Evolutionary conservation across 106 monocot genomes (phyloP), one percentile per base, ranked within the genome.

Genomic region (Gastrodia elata): DNA sequence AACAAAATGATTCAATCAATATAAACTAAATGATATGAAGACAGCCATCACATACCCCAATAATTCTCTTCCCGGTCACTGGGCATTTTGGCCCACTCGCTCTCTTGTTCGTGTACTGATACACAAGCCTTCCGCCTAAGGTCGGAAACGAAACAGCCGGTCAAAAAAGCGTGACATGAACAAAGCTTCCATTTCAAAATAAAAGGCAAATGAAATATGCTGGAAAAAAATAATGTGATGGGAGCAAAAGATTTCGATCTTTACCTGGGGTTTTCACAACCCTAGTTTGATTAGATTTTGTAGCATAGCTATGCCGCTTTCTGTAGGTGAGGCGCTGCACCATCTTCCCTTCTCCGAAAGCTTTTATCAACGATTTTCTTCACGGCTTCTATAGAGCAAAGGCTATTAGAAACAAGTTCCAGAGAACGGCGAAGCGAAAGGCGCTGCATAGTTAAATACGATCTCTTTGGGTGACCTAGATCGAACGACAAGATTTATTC

Each of bases 241-340:
- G 49, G 22, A 27, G 32, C 28, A 32, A 30, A 0, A 61, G 14
- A 61, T 28, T 13, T 43, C 11, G 30, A 77, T 75, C 27, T 49
- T 65, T 71, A 89, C 89, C 89, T n/a, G 89, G 89, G 72, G 89
- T 89, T 73, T 84, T 86, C 64, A 90, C 86, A 28, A 90, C 82
- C 30, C 86, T 76, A 24, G 81, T 81, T 42, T 90, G 81, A 36
- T 86, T 86, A 22, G 86, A 86, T 42, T 88, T 88, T 56, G 88
- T 88, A 64, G 88, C 88, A 56, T 88, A 88, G 80, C 88, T 84
- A 39, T 88, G 88, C 74, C 88, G 57, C 77, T 80, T 84, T 32
- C 88, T 76, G 74, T 88, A 88, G 14, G 82, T 82, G 8, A 88
- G 64, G 3, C 88, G 79, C 77, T 88, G 88, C 64, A 82, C 88